A percentile compares a stretch with the other conserved stretches of the same genome.
Conservation (phyloP, 129 eudicot species). For the Artemisia tridentata region DNA sequence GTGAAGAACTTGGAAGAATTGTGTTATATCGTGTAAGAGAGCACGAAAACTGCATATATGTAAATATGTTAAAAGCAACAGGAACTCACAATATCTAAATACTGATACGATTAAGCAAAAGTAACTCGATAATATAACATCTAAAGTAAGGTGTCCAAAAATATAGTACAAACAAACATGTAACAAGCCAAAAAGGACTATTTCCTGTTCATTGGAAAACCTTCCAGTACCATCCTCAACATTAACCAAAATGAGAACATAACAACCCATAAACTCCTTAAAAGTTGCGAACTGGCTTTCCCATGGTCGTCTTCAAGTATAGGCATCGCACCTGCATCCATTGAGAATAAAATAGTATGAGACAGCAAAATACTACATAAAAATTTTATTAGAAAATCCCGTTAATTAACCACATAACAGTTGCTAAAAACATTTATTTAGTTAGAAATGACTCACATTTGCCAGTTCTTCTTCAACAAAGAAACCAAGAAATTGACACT, state of each 20-base stretch:
- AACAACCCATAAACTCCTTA: slow-evolving; percentile 25
- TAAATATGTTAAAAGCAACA: no score
- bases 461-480: slow-evolving; percentile 64
- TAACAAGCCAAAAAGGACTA: slow-evolving; percentile 19
- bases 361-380: neutral
- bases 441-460: slow-evolving; percentile 59
- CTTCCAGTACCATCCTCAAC: slow-evolving; percentile 10
- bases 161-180: slow-evolving; percentile 22
- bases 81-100: neutral
- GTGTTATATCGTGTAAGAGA: no score
- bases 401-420: neutral
- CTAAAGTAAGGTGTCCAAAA: slow-evolving; percentile 12
- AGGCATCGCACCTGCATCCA: slow-evolving; percentile 44
- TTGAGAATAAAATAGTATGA: neutral
- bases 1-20: no score
- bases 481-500: slow-evolving; percentile 67
- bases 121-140: neutral
- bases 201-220: slow-evolving; percentile 1
- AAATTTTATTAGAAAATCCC: neutral
- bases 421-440: no score
- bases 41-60: no score
- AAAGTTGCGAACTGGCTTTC: slow-evolving; percentile 45
- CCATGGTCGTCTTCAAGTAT: slow-evolving; percentile 58
- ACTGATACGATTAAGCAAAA: neutral
- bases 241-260: slow-evolving; percentile 21